These are phyloP conservation scores for Emergomyces africanus DNA, from an alignment of 2,329 filamentous ascomycete species.

Conservation along the genomic window DNA sequence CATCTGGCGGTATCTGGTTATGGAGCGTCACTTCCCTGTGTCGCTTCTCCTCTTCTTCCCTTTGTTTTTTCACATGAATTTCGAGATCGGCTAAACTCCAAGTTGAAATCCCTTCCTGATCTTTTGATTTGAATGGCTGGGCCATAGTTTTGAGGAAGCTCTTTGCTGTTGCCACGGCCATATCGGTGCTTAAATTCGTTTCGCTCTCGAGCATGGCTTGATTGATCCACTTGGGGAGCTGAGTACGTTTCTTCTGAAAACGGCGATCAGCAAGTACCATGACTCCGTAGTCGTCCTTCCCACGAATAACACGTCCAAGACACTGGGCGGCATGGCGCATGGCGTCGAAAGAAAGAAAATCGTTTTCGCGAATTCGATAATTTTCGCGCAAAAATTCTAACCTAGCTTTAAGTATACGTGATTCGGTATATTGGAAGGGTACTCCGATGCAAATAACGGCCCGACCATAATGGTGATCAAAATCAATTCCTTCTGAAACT, in stretches of 20 bases:
- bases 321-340: constrained; percentile 99
- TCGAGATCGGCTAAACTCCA: constrained; percentile 75
- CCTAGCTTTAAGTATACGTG: constrained; percentile 85
- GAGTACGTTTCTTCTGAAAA: constrained; percentile 79
- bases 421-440: constrained; percentile 98
- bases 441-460: constrained; percentile 95
- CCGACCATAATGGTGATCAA: constrained; percentile 95
- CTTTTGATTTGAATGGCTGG: constrained; percentile 67
- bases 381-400: constrained; percentile 95
- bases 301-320: constrained; percentile 80
- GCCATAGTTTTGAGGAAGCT: constrained; percentile 86
- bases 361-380: constrained; percentile 91
- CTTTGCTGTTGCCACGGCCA: constrained; percentile 80
- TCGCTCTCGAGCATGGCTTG: constrained; percentile 76
- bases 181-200: constrained; percentile 85
- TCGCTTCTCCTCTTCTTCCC: constrained; percentile 56
- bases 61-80: constrained; percentile 54
- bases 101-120: constrained; percentile 86
- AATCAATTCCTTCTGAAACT: constrained; percentile 96
- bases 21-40: constrained; percentile 41
- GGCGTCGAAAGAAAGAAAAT: constrained; percentile 96
- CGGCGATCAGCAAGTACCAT: constrained; percentile 95
- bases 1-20: constrained; percentile 12
- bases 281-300: constrained; percentile 98
- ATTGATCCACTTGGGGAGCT: constrained; percentile 94